Evolutionary conservation across 2,329 filamentous ascomycete genomes (phyloP), one percentile per base, ranked within the genome.

Genomic region (Phyllosticta citriasiana): DNA sequence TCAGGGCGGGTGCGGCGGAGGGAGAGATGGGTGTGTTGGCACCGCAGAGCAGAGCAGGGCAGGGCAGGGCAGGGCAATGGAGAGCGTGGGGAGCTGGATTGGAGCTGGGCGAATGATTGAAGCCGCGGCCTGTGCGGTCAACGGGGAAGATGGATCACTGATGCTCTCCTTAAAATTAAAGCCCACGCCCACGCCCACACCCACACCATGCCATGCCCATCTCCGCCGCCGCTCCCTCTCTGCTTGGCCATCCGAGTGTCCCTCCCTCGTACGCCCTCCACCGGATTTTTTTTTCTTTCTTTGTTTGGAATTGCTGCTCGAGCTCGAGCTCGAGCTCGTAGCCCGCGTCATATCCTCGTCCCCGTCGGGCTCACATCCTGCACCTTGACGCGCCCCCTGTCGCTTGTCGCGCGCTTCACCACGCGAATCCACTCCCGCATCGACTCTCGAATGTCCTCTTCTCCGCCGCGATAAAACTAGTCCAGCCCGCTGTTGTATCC

Each of bases 101-200:
- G 27, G 27, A 30, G 26, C 26, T 27, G 27, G n/a, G 40, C 40
- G 16, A 47, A 47, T n/a, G 52, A n/a, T 12, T 47, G 40, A 50
- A 54, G 53, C 53, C 59, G 57, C 59, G 59, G 56, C 54, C 52
- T 27, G 52, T 26, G 52, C 52, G 52, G 22, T 12, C 19, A 53
- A 25, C 55, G 16, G 59, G 53, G 47, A 47, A 54, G 25, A 47
- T 25, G 59, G 59, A 57, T 50, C 54, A 54, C 26, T 26, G 47
- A 27, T 22, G 16, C 3, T 25, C 59, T 54, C 59, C 59, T 61
- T 55, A 53, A 61, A 61, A 61, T 61, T 61, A 61, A 57, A 61
- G 59, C 55, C 50, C 59, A 55, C 40, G 40, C 40, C 40, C 40
- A 47, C 40, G 16, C 40, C 33, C 33, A 40, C 33, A 40, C 33